Conservation (phyloP, 805 yeast genomes). For the Pichia kluyveri region DNA sequence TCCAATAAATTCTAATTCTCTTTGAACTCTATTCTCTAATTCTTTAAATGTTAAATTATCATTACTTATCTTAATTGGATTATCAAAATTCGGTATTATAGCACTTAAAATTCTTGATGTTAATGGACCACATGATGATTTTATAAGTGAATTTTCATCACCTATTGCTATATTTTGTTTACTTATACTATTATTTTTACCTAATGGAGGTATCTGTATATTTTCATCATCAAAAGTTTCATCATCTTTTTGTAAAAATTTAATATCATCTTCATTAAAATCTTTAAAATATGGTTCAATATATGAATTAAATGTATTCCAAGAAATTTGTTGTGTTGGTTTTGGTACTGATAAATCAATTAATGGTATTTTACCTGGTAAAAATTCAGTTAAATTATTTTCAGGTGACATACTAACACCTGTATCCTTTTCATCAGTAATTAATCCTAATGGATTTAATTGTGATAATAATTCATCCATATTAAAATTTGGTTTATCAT, state of each 20-base stretch:
- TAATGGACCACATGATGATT: slow-evolving; percentile 81
- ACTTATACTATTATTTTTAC: no score
- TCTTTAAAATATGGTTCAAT: slow-evolving; percentile 79
- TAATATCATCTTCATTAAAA: slow-evolving; percentile 72
- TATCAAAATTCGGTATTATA: slow-evolving; percentile 37
- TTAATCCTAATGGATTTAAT: slow-evolving; percentile 41
- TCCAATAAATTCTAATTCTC: slow-evolving; percentile 86
- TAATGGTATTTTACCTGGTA: slow-evolving; percentile 87
- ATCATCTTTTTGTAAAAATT: slow-evolving; percentile 45
- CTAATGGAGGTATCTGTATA: slow-evolving; percentile 33
- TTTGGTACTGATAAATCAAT: slow-evolving; percentile 77
- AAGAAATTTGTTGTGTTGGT: slow-evolving; percentile 86
- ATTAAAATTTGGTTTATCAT: neutral
- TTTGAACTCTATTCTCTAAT: slow-evolving; percentile 77
- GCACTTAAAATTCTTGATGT: slow-evolving; percentile 81
- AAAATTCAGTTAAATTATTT: slow-evolving; percentile 56
- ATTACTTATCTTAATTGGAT: neutral
- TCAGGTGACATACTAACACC: slow-evolving; percentile 81
- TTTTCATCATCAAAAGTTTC: slow-evolving; percentile 21
- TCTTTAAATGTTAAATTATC: slow-evolving; percentile 60
- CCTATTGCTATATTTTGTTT: slow-evolving; percentile 26
- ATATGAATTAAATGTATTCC: slow-evolving; percentile 75
- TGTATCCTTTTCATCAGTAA: slow-evolving; percentile 23
- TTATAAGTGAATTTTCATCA: slow-evolving; percentile 37
- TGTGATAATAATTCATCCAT: slow-evolving; percentile 50